Percentiles rank a stretch among this genome's conserved stretches.
Evolutionary conservation across 192 early-diverging fungal genomes (phyloP).

Genomic region (Rhizophagus prolifer): DNA sequence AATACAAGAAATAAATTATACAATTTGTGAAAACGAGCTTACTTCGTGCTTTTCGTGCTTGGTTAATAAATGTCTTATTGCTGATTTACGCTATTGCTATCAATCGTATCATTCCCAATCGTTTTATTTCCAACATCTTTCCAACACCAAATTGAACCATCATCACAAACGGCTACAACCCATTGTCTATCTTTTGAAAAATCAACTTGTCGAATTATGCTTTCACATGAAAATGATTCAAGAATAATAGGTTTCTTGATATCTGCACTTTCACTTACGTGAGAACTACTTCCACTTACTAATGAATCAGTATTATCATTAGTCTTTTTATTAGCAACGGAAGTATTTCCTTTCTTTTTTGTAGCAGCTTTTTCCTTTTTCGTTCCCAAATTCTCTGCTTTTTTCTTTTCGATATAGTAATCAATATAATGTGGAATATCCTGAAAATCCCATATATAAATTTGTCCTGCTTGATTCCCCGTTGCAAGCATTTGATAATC

Average conservation of each 20-base stretch:
- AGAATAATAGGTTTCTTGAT: not conserved
- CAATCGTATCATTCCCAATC: no score
- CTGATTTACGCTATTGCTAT: no score
- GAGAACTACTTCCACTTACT: not conserved
- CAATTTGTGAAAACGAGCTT: no score
- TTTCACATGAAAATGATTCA: not conserved
- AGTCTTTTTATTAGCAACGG: not conserved
- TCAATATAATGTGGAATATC: constrained; percentile 22
- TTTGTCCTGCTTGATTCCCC: constrained; percentile 10
- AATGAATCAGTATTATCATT: not conserved
- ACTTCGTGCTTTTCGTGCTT: no score
- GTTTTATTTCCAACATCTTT: not conserved
- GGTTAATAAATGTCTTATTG: no score
- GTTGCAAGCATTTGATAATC: constrained; percentile 7
- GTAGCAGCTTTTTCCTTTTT: not conserved
- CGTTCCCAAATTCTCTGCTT: not conserved
- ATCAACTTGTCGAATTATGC: constrained; percentile 16
- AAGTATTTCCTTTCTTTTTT: not conserved
- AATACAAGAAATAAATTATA: no score
- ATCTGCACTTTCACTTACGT: not conserved
- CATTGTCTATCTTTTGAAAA: constrained; percentile 23
- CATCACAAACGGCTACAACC: constrained; percentile 22
- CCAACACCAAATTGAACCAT: constrained; percentile 29
- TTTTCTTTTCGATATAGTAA: constrained; percentile 17
- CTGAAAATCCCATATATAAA: constrained; percentile 24